phyloP scores from a whole-genome alignment of 2,329 filamentous ascomycete genomes.

The Parastagonospora nodorum region DNA sequence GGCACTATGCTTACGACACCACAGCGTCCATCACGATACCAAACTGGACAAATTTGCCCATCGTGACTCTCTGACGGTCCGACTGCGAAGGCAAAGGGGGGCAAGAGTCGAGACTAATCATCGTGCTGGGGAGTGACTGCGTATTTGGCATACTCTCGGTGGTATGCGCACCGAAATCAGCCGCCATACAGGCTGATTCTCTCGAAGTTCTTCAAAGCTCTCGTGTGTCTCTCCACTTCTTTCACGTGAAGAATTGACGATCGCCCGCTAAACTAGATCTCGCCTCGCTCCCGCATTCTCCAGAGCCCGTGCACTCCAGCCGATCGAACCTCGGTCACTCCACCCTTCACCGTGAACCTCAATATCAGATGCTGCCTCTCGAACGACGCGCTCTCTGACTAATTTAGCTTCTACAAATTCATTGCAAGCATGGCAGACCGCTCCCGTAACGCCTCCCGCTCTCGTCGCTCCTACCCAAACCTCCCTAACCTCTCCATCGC shows the following conservation, averaged over 20 bases:
- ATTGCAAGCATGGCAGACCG: slow-evolving; percentile 24
- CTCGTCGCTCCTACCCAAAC: slow-evolving; percentile 63
- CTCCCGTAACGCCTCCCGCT: slow-evolving; percentile 29
- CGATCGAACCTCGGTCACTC: slow-evolving; percentile 34
- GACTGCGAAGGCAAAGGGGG: not conserved
- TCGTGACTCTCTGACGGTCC: not conserved
- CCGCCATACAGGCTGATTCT: not conserved
- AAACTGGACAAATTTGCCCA: not conserved
- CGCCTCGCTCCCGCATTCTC: slow-evolving; percentile 5
- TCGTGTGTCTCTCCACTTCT: slow-evolving; percentile 4
- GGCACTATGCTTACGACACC: not conserved
- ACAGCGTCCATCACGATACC: not conserved
- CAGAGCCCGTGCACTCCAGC: slow-evolving; percentile 26
- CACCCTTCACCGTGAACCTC: slow-evolving; percentile 7
- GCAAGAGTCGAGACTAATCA: too few relatives aligned
- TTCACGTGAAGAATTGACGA: slow-evolving; percentile 27
- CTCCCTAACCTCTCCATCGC: slow-evolving; percentile 65
- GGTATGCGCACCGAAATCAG: not conserved
- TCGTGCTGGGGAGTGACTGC: too few relatives aligned
- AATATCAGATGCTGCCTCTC: slow-evolving; percentile 5
- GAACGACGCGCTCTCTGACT: not conserved
- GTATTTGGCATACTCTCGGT: too few relatives aligned
- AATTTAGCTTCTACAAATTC: not conserved
- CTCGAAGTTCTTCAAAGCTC: not conserved
- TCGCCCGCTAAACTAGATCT: slow-evolving; percentile 21